Percentiles rank a stretch among this genome's conserved stretches.
These are phyloP conservation scores for Monosporozyma servazzii DNA, from an alignment of 805 yeast species.

Conservation along the genomic window DNA sequence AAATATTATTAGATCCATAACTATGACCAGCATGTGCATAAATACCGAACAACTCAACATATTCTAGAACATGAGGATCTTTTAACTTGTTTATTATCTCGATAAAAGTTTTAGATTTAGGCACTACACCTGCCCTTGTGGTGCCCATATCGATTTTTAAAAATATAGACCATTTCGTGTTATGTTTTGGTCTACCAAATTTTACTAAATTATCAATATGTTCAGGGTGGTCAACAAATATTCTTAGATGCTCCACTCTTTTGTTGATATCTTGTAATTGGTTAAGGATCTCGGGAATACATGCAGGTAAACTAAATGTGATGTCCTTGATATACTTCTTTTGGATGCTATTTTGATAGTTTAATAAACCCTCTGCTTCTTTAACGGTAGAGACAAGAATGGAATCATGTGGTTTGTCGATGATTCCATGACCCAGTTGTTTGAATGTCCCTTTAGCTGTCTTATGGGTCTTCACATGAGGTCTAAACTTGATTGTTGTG, in stretches of 20 bases:
- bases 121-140: slow-evolving; percentile 51
- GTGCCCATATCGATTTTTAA: slow-evolving; percentile 67
- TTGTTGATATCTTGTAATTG: slow-evolving; percentile 40
- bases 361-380: slow-evolving; percentile 50
- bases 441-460: slow-evolving; percentile 47
- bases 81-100: slow-evolving; percentile 30
- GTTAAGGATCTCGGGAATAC: slow-evolving; percentile 37
- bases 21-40: slow-evolving; percentile 80
- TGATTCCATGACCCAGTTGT: slow-evolving; percentile 41
- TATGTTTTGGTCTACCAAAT: slow-evolving; percentile 22
- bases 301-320: slow-evolving; percentile 52
- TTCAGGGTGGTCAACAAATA: slow-evolving; percentile 52
- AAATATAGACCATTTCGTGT: slow-evolving; percentile 48
- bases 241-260: slow-evolving; percentile 37
- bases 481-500: slow-evolving; percentile 39
- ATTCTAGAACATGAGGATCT: slow-evolving; percentile 19
- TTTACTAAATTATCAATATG: slow-evolving; percentile 44
- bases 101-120: slow-evolving; percentile 31
- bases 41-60: slow-evolving; percentile 50
- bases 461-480: slow-evolving; percentile 73
- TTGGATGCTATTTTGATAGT: slow-evolving; percentile 23
- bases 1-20: slow-evolving; percentile 39
- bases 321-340: slow-evolving; percentile 35
- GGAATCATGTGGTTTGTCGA: slow-evolving; percentile 33
- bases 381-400: slow-evolving; percentile 60